phyloP scores from a whole-genome alignment of 2,329 filamentous ascomycete genomes.

The Lithohypha guttulata region DNA sequence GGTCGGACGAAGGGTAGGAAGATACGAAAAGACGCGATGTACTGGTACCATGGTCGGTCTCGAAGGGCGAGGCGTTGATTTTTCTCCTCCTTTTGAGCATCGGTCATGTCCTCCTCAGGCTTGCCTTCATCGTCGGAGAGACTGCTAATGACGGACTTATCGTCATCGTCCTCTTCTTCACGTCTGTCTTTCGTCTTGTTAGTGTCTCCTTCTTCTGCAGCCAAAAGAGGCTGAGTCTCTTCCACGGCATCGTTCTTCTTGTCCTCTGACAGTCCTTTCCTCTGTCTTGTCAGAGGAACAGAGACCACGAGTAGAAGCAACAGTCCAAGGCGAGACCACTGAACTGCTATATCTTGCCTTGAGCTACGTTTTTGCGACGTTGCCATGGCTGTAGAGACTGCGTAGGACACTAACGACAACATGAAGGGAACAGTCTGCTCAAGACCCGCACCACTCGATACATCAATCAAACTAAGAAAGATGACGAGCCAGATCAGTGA shows the following conservation, averaged over 20 bases:
- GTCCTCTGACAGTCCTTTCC: neutral
- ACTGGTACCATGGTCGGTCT: conserved; percentile 44
- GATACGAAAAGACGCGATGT: conserved; percentile 62
- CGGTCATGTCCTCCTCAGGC: conserved; percentile 45
- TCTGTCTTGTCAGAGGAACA: neutral
- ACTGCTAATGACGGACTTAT: conserved; percentile 17
- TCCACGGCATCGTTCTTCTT: neutral
- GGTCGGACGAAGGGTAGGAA: conserved; percentile 76
- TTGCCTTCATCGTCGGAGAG: conserved; percentile 30
- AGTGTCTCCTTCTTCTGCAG: conserved; percentile 27
- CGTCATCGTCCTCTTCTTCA: conserved; percentile 42
- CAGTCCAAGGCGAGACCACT: conserved; percentile 1
- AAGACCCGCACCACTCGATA: conserved; percentile 46
- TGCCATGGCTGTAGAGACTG: conserved; percentile 2
- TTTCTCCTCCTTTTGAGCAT: conserved; percentile 51
- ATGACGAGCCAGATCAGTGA: conserved; percentile 45
- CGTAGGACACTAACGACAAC: conserved; percentile 3
- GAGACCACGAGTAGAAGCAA: neutral
- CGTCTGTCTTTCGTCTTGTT: conserved; percentile 29
- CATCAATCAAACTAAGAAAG: conserved; percentile 44
- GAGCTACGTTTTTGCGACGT: neutral
- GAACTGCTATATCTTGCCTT: neutral
- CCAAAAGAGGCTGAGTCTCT: conserved; percentile 29
- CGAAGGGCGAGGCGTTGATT: conserved; percentile 12
- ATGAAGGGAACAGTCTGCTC: conserved; percentile 6